phyloP scores from a whole-genome alignment of 2,329 filamentous ascomycete genomes.

The Fusarium sp. region DNA sequence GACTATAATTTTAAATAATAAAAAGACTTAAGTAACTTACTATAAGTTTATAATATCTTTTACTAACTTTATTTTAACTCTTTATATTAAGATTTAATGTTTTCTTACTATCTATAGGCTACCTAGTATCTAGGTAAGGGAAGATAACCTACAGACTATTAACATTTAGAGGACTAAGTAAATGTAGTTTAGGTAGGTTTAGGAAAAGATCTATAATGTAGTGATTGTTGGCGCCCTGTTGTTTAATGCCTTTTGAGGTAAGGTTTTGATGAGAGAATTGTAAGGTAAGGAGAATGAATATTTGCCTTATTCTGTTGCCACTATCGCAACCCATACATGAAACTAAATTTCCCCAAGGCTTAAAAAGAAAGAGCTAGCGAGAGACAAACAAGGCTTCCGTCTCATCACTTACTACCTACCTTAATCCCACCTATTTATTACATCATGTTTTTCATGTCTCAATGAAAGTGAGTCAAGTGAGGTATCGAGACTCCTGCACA shows the following conservation, averaged over 20 bases:
- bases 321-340: not conserved
- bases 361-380: not conserved
- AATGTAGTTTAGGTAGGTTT: not conserved
- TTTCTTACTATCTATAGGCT: not conserved
- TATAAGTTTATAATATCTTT: too few relatives aligned
- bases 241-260: not conserved
- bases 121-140: not conserved
- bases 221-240: not conserved
- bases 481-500: not conserved
- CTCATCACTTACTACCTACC: not conserved
- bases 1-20: not conserved
- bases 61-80: too few relatives aligned
- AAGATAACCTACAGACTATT: not conserved
- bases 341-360: not conserved
- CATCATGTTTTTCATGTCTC: not conserved
- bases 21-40: not conserved
- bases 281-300: not conserved
- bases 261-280: not conserved
- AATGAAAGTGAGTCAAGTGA: not conserved
- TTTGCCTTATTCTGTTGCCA: not conserved
- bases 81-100: not conserved
- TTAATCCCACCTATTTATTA: not conserved
- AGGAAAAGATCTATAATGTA: not conserved
- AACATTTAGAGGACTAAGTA: not conserved
- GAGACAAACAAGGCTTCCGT: not conserved